phyloP scores from a whole-genome alignment of 1,284 basidiomycete genomes.

The Fistulinella cinereoalba region DNA sequence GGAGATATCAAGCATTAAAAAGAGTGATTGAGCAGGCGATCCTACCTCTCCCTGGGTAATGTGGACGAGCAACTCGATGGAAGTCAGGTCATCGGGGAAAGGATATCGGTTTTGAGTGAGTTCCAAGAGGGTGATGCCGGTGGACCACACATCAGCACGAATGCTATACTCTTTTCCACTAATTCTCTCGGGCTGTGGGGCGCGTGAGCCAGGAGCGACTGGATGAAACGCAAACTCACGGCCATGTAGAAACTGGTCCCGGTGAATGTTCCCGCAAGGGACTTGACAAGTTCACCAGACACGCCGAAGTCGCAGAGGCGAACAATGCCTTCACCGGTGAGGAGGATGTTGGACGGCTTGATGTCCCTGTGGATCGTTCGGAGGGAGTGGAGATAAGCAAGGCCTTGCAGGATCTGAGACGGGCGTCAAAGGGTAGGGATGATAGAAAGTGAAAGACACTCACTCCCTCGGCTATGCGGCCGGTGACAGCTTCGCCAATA shows the following conservation, averaged over 20 bases:
- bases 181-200: conserved; percentile 83
- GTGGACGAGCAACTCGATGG: conserved; percentile 92
- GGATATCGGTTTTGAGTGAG: conserved; percentile 94
- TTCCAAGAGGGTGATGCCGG: conserved; percentile 90
- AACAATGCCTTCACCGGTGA: conserved; percentile 83
- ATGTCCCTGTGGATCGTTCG: conserved; percentile 97
- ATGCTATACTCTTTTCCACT: conserved; percentile 88
- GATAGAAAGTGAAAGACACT: conserved; percentile 27
- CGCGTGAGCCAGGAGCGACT: conserved; percentile 7
- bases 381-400: conserved; percentile 88
- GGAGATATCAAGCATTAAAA: conserved; percentile 5
- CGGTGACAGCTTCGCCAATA: conserved; percentile 90
- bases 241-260: conserved; percentile 99
- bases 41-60: conserved; percentile 79
- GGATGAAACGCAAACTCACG: conserved; percentile 50
- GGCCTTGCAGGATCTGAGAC: conserved; percentile 78
- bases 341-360: conserved; percentile 93
- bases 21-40: conserved; percentile 5
- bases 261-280: conserved; percentile 91
- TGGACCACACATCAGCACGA: conserved; percentile 97
- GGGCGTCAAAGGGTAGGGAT: conserved; percentile 14
- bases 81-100: conserved; percentile 87
- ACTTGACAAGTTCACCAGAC: conserved; percentile 91
- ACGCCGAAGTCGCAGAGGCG: conserved; percentile 97
- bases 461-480: conserved; percentile 89